Conservation (phyloP, 371 early-diverging fungal species). For the Apophysomyces sp. region DNA sequence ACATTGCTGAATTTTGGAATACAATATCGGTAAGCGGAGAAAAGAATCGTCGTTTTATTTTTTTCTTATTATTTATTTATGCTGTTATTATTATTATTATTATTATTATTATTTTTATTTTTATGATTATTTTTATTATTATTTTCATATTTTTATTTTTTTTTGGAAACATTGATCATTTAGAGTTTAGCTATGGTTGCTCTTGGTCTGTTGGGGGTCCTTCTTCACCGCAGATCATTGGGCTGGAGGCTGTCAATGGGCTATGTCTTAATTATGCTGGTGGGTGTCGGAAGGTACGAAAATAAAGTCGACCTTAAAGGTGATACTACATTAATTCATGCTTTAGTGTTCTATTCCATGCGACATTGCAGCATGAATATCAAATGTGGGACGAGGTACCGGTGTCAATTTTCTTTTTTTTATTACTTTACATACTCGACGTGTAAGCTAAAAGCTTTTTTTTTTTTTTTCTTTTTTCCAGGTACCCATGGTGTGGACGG, state of each 20-base stretch:
- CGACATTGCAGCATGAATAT: conserved; percentile 34
- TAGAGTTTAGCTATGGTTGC: conserved; percentile 45
- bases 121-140: no score
- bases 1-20: conserved; percentile 45
- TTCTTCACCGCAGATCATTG: conserved; percentile 29
- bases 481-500: conserved; percentile 47
- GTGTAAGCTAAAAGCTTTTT: not conserved
- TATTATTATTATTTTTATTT: no score
- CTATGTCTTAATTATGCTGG: conserved; percentile 41
- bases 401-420: no score
- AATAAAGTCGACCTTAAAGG: not conserved
- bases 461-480: conserved; percentile 3
- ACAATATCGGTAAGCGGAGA: conserved; percentile 32
- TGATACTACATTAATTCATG: not conserved
- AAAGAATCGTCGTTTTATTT: not conserved
- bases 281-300: conserved; percentile 42
- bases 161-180: not conserved
- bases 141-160: not conserved
- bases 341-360: conserved; percentile 38
- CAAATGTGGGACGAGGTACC: conserved; percentile 52
- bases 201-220: conserved; percentile 30
- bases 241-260: conserved; percentile 33
- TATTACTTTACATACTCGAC: no score
- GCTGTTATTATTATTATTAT: no score
- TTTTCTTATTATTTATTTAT: no score